A percentile compares a stretch with the other conserved stretches of the same genome.
Conservation (phyloP, 129 eudicot genomes). For the Lonicera japonica region DNA sequence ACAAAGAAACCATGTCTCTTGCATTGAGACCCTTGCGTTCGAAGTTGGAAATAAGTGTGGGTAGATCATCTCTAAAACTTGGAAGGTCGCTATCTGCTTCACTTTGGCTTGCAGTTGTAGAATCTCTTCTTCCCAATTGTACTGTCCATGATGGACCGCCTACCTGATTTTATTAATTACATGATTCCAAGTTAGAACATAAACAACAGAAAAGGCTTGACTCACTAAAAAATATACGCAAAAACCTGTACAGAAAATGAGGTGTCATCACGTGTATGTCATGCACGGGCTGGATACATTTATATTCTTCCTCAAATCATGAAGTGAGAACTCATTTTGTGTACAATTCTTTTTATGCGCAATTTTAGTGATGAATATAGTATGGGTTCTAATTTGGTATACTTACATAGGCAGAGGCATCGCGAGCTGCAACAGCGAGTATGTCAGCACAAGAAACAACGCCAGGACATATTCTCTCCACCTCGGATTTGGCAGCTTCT, state of each 20-base stretch:
- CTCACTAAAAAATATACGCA: too few relatives aligned
- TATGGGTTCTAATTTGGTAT: too few relatives aligned
- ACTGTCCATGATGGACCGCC: slow-evolving; percentile 58
- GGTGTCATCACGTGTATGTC: too few relatives aligned
- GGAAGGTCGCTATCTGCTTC: slow-evolving; percentile 30
- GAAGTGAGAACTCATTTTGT: too few relatives aligned
- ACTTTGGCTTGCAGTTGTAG: slow-evolving; percentile 14
- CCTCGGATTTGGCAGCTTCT: slow-evolving; percentile 34
- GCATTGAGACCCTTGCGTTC: slow-evolving; percentile 15
- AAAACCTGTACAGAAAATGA: too few relatives aligned
- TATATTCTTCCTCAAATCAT: too few relatives aligned
- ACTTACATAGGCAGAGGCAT: slow-evolving; percentile 30
- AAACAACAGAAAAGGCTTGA: too few relatives aligned
- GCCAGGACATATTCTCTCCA: slow-evolving; percentile 30
- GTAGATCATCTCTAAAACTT: slow-evolving; percentile 9
- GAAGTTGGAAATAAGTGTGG: slow-evolving; percentile 16
- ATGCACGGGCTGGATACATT: too few relatives aligned
- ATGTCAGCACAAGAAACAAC: slow-evolving; percentile 55
- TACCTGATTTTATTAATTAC: slow-evolving; percentile 18
- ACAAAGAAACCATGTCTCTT: slow-evolving; percentile 52
- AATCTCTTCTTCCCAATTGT: slow-evolving; percentile 49
- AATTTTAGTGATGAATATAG: too few relatives aligned
- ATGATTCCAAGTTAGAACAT: background rate
- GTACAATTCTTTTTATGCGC: too few relatives aligned
- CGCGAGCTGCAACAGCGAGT: slow-evolving; percentile 47